Evolutionary conservation across 129 eudicot species (phyloP).

Genomic region (Helianthus annuus): HanXRQr2.0-SUNRISE NC_035433.2:138679521-138680020

Average conservation of each 20-base stretch:
- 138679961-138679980: slow-evolving; percentile 76
- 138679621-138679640: not conserved
- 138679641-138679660: not conserved
- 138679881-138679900: slow-evolving; percentile 91
- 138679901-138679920: slow-evolving; percentile 85
- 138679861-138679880: slow-evolving; percentile 83
- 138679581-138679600: not conserved
- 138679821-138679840: slow-evolving; percentile 46
- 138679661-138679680: not conserved
- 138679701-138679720: not conserved
- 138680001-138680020: slow-evolving; percentile 49
- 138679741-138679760: not conserved
- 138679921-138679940: slow-evolving; percentile 89
- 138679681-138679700: not conserved
- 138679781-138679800: slow-evolving; percentile 1
- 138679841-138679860: slow-evolving; percentile 74
- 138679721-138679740: not conserved
- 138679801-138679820: slow-evolving; percentile 65
- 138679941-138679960: slow-evolving; percentile 84
- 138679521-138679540: no score
- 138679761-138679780: not conserved
- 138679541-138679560: no score
- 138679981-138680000: slow-evolving; percentile 52
- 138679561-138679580: not conserved
- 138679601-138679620: not conserved